Evolutionary conservation across 139 green algal species (phyloP).

Genomic region (Micromonas commoda): DNA sequence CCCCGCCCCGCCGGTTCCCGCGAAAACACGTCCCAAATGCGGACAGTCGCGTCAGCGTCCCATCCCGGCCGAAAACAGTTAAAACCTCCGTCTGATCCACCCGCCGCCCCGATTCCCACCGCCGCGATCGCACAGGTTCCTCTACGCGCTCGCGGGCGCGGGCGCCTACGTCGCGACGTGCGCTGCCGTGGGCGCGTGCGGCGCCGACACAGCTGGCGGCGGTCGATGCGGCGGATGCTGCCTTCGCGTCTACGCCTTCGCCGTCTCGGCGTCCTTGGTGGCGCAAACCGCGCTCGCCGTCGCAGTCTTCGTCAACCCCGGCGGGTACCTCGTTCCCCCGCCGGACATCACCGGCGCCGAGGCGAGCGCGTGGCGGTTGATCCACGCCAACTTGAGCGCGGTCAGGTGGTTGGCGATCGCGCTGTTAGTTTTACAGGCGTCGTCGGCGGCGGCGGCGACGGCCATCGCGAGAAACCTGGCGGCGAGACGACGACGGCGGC

Average conservation of each 20-base stretch:
- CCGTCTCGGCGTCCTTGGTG: background rate
- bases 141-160: background rate
- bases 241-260: background rate
- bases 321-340: background rate
- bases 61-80: no score
- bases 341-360: conserved; percentile 1
- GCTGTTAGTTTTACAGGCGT: background rate
- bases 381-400: background rate
- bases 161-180: background rate
- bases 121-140: background rate
- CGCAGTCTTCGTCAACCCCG: background rate
- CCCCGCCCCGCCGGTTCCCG: no score
- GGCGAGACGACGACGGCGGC: background rate
- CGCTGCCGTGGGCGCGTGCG: background rate
- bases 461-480: background rate
- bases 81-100: no score
- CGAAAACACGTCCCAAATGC: no score
- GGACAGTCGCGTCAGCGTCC: no score
- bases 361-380: background rate
- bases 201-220: background rate
- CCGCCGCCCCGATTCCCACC: background rate
- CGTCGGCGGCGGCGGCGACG: background rate
- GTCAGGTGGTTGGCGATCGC: background rate
- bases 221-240: background rate
- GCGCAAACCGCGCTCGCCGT: background rate